A percentile compares a stretch with the other conserved stretches of the same genome.
phyloP scores from a whole-genome alignment of 306 rosid species.

The Echinosophora koreensis region DNA sequence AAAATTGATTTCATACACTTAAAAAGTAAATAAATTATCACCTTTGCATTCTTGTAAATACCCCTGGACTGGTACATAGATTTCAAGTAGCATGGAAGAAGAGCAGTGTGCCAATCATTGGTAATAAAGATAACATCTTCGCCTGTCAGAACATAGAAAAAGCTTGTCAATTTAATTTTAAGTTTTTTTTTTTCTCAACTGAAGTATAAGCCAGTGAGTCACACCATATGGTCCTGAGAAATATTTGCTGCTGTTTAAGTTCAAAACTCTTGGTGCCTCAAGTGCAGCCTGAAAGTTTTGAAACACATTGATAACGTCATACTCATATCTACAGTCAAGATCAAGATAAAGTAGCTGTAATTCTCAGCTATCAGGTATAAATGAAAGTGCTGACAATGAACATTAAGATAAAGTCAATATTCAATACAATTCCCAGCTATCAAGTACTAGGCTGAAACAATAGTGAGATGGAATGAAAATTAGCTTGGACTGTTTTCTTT shows the following conservation, averaged over 20 bases:
- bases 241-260: slow-evolving; percentile 60
- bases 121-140: slow-evolving; percentile 75
- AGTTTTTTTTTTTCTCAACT: neutral
- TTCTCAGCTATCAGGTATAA: too few species aligned
- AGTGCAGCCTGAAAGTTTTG: slow-evolving; percentile 73
- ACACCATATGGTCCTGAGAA: slow-evolving; percentile 89
- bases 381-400: neutral
- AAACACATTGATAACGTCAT: slow-evolving; percentile 39
- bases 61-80: slow-evolving; percentile 64
- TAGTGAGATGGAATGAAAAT: neutral
- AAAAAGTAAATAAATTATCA: slow-evolving; percentile 33
- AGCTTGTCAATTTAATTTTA: slow-evolving; percentile 29
- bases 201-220: slow-evolving; percentile 29
- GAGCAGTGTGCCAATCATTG: slow-evolving; percentile 87
- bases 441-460: neutral
- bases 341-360: too few species aligned
- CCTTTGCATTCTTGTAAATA: slow-evolving; percentile 64
- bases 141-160: slow-evolving; percentile 54
- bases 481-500: neutral
- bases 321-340: slow-evolving; percentile 28
- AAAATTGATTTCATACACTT: slow-evolving; percentile 3
- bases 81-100: slow-evolving; percentile 79
- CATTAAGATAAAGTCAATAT: neutral
- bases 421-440: neutral
- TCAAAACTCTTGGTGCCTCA: slow-evolving; percentile 82